A percentile compares a stretch with the other conserved stretches of the same genome.
phyloP scores from a whole-genome alignment of 2,329 filamentous ascomycete genomes.

The Paraphoma sp. region DNA sequence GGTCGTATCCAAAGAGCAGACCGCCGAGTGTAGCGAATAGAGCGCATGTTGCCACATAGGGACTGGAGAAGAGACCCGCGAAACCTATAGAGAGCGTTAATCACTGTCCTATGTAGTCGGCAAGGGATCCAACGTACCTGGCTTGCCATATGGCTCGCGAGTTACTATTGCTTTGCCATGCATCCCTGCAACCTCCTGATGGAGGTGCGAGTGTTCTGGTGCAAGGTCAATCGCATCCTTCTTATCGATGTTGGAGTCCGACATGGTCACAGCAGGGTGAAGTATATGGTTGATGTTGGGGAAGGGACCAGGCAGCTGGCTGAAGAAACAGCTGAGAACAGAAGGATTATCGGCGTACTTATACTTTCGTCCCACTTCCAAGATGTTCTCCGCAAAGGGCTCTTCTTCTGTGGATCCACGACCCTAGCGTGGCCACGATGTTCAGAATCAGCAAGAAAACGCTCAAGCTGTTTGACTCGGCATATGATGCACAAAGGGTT shows the following conservation, averaged over 20 bases:
- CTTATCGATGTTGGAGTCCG: slow-evolving; percentile 16
- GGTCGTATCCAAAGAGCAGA: slow-evolving; percentile 58
- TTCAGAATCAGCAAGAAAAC: not conserved
- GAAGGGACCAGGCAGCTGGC: not conserved
- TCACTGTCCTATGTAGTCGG: not conserved
- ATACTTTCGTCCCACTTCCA: slow-evolving; percentile 1
- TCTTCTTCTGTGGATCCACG: not conserved
- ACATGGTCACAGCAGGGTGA: not conserved
- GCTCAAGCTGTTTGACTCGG: not conserved
- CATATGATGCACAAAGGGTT: not conserved
- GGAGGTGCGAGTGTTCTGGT: slow-evolving; percentile 17
- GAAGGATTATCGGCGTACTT: slow-evolving; percentile 3
- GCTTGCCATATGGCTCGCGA: slow-evolving; percentile 40
- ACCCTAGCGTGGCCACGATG: not conserved
- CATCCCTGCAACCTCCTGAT: slow-evolving; percentile 28
- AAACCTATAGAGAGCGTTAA: slow-evolving; percentile 44
- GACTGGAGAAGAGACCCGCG: slow-evolving; percentile 55
- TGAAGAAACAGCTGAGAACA: not conserved
- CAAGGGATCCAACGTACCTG: slow-evolving; percentile 24
- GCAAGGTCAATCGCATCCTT: slow-evolving; percentile 24
- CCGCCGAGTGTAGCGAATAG: slow-evolving; percentile 59
- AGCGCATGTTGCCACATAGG: slow-evolving; percentile 60
- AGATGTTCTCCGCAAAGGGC: not conserved
- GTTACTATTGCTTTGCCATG: slow-evolving; percentile 18
- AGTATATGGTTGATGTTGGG: no score